Evolutionary conservation across 2,329 filamentous ascomycete genomes (phyloP).

Genomic region (Neoscytalidium dimidiatum): DNA sequence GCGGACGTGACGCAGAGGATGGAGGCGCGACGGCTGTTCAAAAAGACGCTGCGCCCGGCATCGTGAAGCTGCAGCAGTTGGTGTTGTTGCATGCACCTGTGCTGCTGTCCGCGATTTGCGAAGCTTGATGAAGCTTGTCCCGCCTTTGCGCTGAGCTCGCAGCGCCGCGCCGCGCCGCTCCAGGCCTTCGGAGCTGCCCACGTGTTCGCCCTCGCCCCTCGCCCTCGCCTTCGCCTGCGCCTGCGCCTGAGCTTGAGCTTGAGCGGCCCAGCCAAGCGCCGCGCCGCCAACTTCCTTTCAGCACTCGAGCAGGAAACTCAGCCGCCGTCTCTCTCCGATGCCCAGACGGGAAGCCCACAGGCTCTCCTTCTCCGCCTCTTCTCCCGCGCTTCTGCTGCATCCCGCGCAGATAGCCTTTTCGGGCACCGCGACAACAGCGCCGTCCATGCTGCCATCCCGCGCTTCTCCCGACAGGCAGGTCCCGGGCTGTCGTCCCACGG

Average conservation of each 20-base stretch:
- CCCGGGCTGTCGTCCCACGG: not conserved
- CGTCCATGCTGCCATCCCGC: not conserved
- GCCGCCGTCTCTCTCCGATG: not conserved
- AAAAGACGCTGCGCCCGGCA: not conserved
- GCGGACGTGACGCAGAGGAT: not conserved
- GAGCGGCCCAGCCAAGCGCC: no score
- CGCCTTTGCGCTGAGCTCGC: not conserved
- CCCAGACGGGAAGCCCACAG: not conserved
- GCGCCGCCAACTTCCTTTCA: not conserved
- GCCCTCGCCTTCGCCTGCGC: not conserved
- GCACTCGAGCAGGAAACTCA: not conserved
- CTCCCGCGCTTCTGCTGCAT: constrained; percentile 3
- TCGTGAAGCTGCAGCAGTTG: not conserved
- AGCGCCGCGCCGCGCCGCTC: not conserved
- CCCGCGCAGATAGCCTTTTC: not conserved
- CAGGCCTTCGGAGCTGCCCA: not conserved
- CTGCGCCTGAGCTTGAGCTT: no score
- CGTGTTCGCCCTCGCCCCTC: not conserved
- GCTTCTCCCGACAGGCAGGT: not conserved
- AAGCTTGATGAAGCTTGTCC: not conserved
- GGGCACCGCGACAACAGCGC: not conserved
- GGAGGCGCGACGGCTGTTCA: not conserved
- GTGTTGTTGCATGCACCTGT: not conserved
- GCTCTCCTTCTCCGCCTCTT: not conserved
- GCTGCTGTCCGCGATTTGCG: not conserved